Evolutionary conservation across 2,329 filamentous ascomycete species (phyloP).

Genomic region (Nemania abortiva): DNA sequence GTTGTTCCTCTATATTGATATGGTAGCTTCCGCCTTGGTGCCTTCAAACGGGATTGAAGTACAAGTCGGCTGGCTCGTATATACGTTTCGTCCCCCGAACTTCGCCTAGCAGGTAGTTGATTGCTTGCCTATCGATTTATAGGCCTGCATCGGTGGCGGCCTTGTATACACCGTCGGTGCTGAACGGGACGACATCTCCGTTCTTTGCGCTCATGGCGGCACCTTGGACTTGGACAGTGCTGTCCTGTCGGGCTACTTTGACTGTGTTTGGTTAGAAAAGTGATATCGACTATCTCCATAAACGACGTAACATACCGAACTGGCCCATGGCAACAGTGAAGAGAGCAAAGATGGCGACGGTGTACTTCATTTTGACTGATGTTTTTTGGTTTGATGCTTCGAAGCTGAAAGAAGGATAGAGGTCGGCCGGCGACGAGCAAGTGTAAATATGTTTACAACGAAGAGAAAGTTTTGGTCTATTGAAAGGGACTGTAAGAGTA

Average conservation of each 20-base stretch:
- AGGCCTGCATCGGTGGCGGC: slow-evolving; percentile 53
- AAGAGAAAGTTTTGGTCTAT: slow-evolving; percentile 46
- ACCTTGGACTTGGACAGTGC: slow-evolving; percentile 52
- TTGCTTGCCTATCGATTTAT: not conserved
- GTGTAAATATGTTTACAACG: slow-evolving; percentile 49
- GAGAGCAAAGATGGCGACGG: slow-evolving; percentile 61
- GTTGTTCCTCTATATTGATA: slow-evolving; percentile 12
- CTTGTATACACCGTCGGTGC: slow-evolving; percentile 58
- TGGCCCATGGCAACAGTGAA: slow-evolving; percentile 61
- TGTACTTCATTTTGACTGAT: slow-evolving; percentile 66
- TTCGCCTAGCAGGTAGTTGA: not conserved
- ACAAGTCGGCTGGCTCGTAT: not conserved
- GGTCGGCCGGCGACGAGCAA: slow-evolving; percentile 67
- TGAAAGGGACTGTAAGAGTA: slow-evolving; percentile 39
- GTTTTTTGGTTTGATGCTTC: slow-evolving; percentile 42
- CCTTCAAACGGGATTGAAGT: not conserved
- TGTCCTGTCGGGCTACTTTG: slow-evolving; percentile 50
- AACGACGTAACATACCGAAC: slow-evolving; percentile 44
- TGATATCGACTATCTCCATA: not conserved
- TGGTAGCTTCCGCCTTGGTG: not conserved
- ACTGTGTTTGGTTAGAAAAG: slow-evolving; percentile 39
- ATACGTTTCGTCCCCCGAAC: not conserved
- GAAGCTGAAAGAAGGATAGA: slow-evolving; percentile 51
- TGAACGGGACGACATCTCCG: slow-evolving; percentile 62
- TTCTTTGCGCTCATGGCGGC: slow-evolving; percentile 61